Percentiles rank a stretch among this genome's conserved stretches.
These are phyloP conservation scores for Thermochaetoides dissita DNA, from an alignment of 2,329 filamentous ascomycete species.

Conservation along the genomic window DNA sequence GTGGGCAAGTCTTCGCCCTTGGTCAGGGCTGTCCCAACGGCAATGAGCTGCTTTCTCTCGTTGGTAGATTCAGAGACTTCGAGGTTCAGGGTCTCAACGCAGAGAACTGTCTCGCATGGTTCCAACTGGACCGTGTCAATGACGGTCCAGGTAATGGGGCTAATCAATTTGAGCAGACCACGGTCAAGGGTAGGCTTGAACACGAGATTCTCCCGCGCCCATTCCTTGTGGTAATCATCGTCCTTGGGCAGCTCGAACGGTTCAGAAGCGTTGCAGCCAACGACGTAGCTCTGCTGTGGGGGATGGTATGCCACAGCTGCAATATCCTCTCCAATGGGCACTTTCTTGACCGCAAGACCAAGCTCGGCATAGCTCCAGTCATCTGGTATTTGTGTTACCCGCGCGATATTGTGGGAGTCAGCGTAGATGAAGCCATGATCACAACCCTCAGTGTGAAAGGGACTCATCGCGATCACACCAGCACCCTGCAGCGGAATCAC, in stretches of 20 bases:
- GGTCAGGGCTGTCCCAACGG: slow-evolving; percentile 72
- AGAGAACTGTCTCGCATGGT: slow-evolving; percentile 61
- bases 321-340: slow-evolving; percentile 56
- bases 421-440: slow-evolving; percentile 74
- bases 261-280: slow-evolving; percentile 53
- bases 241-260: slow-evolving; percentile 77
- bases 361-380: slow-evolving; percentile 58
- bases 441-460: slow-evolving; percentile 64
- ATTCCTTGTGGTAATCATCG: slow-evolving; percentile 70
- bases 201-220: slow-evolving; percentile 54
- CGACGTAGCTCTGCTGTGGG: slow-evolving; percentile 58
- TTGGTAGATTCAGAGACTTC: slow-evolving; percentile 87
- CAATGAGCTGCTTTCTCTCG: slow-evolving; percentile 67
- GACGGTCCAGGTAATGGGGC: slow-evolving; percentile 60
- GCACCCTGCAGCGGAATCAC: slow-evolving; percentile 59
- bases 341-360: slow-evolving; percentile 60
- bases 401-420: slow-evolving; percentile 56
- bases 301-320: slow-evolving; percentile 64
- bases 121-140: slow-evolving; percentile 67
- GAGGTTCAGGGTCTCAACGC: slow-evolving; percentile 68
- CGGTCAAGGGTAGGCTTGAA: slow-evolving; percentile 56
- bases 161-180: slow-evolving; percentile 65
- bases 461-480: slow-evolving; percentile 56
- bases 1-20: slow-evolving; percentile 83
- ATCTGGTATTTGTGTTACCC: slow-evolving; percentile 57